Evolutionary conservation across 352 stramenopile genomes (phyloP).

Genomic region (Globisporangium uncinulatum): DNA sequence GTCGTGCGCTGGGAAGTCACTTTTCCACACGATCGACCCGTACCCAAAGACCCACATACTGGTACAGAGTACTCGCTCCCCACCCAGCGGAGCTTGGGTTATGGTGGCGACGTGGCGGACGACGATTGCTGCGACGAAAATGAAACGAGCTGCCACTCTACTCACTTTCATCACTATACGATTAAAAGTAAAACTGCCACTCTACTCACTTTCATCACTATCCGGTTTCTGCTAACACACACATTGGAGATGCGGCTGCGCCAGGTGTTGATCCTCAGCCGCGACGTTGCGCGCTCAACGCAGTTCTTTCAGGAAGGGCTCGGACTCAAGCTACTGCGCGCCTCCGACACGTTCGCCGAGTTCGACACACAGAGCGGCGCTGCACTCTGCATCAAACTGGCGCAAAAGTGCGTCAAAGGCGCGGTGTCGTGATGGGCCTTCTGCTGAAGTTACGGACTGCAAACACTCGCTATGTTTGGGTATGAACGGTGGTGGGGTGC

Average conservation of each 20-base stretch:
- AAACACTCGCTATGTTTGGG: neutral
- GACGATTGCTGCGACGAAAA: no score
- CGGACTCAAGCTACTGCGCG: slow-evolving; percentile 60
- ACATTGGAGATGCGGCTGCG: slow-evolving; percentile 55
- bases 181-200: no score
- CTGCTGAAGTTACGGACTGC: no score
- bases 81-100: no score
- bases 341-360: slow-evolving; percentile 80
- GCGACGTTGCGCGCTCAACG: slow-evolving; percentile 71
- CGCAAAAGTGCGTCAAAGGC: slow-evolving; percentile 63
- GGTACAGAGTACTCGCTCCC: no score
- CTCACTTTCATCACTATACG: neutral
- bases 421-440: no score
- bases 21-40: slow-evolving; percentile 28
- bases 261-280: slow-evolving; percentile 81
- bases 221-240: neutral
- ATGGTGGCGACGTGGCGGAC: no score
- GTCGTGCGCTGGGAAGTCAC: slow-evolving; percentile 23
- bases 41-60: slow-evolving; percentile 5
- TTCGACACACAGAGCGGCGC: slow-evolving; percentile 61
- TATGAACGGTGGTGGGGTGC: neutral
- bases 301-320: slow-evolving; percentile 84
- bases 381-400: slow-evolving; percentile 76
- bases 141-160: neutral
- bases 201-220: neutral